Evolutionary conservation across 768 basidiomycete genomes (phyloP).

Genomic region (Hemileccinum rubropunctum): DNA sequence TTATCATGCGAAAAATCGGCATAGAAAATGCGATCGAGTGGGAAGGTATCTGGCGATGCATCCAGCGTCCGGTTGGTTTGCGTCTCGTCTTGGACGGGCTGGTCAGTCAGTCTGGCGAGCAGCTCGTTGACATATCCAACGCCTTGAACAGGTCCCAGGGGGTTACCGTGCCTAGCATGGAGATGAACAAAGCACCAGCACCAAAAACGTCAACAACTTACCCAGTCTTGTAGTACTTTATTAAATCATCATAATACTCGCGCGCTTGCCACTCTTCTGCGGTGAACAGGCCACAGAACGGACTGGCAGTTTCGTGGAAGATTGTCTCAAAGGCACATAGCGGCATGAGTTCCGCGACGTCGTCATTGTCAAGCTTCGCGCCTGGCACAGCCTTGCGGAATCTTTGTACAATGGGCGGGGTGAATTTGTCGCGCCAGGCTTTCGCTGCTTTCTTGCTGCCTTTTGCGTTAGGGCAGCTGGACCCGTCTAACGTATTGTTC

Average conservation of each 20-base stretch:
- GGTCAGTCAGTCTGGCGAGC: slow-evolving; percentile 66
- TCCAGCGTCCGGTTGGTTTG: slow-evolving; percentile 78
- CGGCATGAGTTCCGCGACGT: slow-evolving; percentile 60
- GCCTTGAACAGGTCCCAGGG: slow-evolving; percentile 70
- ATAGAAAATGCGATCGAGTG: slow-evolving; percentile 61
- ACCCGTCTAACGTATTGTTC: slow-evolving; percentile 69
- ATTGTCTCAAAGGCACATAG: slow-evolving; percentile 83
- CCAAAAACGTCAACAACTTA: slow-evolving; percentile 28
- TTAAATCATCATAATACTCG: slow-evolving; percentile 70
- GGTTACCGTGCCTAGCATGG: slow-evolving; percentile 57
- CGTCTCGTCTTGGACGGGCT: slow-evolving; percentile 62
- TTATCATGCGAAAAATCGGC: slow-evolving; percentile 87
- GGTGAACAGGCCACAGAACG: slow-evolving; percentile 74
- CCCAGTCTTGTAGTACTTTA: slow-evolving; percentile 80
- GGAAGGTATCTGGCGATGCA: slow-evolving; percentile 62
- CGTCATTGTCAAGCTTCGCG: slow-evolving; percentile 51
- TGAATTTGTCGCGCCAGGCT: slow-evolving; percentile 58
- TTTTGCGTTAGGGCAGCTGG: slow-evolving; percentile 59
- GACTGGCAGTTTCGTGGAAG: slow-evolving; percentile 47
- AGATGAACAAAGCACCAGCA: neutral
- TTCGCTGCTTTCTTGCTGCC: slow-evolving; percentile 41
- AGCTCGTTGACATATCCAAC: slow-evolving; percentile 88
- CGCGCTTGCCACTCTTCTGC: slow-evolving; percentile 59
- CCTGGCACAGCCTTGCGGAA: slow-evolving; percentile 63
- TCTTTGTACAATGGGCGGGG: slow-evolving; percentile 51